Base-by-base conservation (phyloP, 257 asterid species). In the Thymus mandschuricus region DNA sequence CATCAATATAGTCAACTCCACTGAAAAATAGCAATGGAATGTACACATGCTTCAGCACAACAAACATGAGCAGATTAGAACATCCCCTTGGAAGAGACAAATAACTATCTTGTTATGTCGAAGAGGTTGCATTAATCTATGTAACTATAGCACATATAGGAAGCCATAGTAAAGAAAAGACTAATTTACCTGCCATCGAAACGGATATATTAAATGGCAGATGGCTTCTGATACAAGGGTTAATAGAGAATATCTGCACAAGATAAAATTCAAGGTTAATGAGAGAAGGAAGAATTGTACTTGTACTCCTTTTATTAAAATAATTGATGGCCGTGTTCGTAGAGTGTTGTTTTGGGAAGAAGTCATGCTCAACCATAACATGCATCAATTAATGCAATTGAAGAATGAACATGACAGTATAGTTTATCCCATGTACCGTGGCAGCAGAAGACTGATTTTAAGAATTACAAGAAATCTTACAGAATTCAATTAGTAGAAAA, bases 1-100 rank as follows among this genome's bases (percentile, higher is more conserved):
- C 99, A 86, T 91, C 99, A 81, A 94, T 94, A 78, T 94, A 94
- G 88, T 94, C 99, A 72, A 94, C 99, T 88, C 99, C 99, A 84
- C 97, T 94, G 92, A 91, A 94, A 88, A 94, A 94, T 83, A 94
- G 97, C 55, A 94, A 85, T 31, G 99, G 99, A 84, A 94, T 94
- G 96, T 94, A 94, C 86, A 94, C 99, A 86, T 94, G 99, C 99
- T 94, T 85, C 97, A 91, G 89, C 82, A 87, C 80, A 85, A 77
- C 78, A 91, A 88, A 78, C 82, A 74, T 80, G 60, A 78, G 66
- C 74, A 57, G 58, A 86, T 91, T 84, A 90, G 95, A 79, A 73
- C 76, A 71, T 71, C 73, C 70, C 75, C 75, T 56, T 49, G 65
- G 60, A 34, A 73, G 58, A 77, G 66, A 76, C 79, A 71, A 75